These are phyloP conservation scores for Prunus yedoensis DNA, from an alignment of 331 rosid species.

Conservation along the genomic window DNA sequence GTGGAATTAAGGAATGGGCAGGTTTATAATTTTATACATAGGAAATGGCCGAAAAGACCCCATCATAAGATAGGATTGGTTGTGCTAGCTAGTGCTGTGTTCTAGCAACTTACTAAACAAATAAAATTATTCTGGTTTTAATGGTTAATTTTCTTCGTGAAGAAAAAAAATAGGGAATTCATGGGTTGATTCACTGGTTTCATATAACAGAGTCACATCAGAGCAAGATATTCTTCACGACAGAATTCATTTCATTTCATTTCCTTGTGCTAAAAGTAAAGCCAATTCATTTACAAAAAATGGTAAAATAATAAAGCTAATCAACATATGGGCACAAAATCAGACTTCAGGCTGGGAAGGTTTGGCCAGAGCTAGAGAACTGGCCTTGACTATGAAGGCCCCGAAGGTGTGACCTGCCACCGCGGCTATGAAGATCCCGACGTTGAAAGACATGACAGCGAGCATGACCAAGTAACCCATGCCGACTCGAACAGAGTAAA, in stretches of 20 bases:
- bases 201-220: no score
- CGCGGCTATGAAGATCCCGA: conserved; percentile 66
- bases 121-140: no score
- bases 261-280: not conserved
- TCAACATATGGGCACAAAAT: not conserved
- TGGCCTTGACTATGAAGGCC: conserved; percentile 41
- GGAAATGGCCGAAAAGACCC: not conserved
- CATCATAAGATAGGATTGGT: no score
- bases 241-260: no score
- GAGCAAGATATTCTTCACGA: no score
- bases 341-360: not conserved
- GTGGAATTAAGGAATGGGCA: conserved; percentile 1
- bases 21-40: no score
- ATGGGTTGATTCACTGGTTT: no score
- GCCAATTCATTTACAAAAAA: not conserved
- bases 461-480: conserved; percentile 67
- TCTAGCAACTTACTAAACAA: no score
- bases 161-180: no score
- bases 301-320: not conserved
- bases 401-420: conserved; percentile 62
- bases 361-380: conserved; percentile 33
- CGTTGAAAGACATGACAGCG: conserved; percentile 71
- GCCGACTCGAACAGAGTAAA: conserved; percentile 38
- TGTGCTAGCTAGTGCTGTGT: no score
- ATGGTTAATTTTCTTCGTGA: no score